Evolutionary conservation across 2,329 filamentous ascomycete species (phyloP).

Genomic region (Aciculosporium take): DNA sequence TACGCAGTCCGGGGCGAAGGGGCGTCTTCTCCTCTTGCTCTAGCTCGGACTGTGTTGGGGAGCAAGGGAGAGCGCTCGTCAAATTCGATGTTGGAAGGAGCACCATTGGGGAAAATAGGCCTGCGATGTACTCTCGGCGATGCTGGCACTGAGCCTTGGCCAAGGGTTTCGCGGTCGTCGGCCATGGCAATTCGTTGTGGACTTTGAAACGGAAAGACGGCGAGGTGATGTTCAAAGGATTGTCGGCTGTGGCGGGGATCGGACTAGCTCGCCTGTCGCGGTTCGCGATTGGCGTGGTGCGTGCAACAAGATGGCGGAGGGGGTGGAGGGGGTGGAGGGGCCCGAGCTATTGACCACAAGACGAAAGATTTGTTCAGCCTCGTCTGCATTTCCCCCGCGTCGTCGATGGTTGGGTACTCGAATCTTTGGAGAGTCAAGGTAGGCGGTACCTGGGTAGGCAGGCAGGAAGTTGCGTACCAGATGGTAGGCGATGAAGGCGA

Average conservation of each 20-base stretch:
- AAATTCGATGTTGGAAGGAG: constrained; percentile 17
- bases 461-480: no score
- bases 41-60: constrained; percentile 25
- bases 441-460: no score
- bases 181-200: constrained; percentile 14
- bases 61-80: constrained; percentile 31
- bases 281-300: neutral
- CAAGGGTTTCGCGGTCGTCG: constrained; percentile 16
- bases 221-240: neutral
- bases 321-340: neutral
- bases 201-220: neutral
- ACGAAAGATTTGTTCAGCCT: neutral
- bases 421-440: no score
- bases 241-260: neutral
- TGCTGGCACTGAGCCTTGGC: constrained; percentile 17
- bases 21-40: constrained; percentile 24
- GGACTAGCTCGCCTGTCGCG: neutral
- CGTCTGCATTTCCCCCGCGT: no score
- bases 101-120: constrained; percentile 12
- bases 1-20: constrained; percentile 15
- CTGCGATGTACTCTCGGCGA: constrained; percentile 20
- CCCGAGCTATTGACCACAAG: neutral
- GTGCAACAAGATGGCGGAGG: neutral
- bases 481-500: no score
- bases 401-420: no score